Evolutionary conservation across 169 alveolate species (phyloP), one percentile per base, ranked within the genome.

Genomic region (Eimeria necatrix): DNA sequence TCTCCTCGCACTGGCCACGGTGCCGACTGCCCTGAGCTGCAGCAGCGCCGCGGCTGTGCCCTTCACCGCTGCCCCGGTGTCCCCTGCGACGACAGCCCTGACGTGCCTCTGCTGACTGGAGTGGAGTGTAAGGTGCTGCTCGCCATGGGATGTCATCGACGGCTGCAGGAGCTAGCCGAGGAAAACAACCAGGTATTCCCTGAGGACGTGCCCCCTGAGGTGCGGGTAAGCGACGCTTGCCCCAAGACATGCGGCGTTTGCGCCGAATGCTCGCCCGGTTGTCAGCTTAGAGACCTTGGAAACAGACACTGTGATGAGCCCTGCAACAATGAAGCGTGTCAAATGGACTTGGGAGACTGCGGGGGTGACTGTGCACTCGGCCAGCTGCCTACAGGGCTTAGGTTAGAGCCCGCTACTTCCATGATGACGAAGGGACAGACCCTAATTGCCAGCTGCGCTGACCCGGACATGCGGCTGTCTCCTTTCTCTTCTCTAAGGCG

Each of bases 211-310:
- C 97, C 97, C 6, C 95, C 97, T 3, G 97, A 96, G 71, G 97
- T 96, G 18, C 95, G 97, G 56, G 95, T 96, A 46, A 83, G 91
- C 81, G 97, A 96, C 83, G 97, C 97, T 2, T 96, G 97, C 61
- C 97, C 97, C 18, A 80, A 85, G 24, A 95, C 97, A 1, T 96
- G 97, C n/a, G 96, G 96, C 59, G 95, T 95, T 68, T 96, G 97
- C 41, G 80, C 95, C 16, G 97, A 96, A 91, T 96, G 97, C 61
- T 95, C 97, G 52, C 97, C 97, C 1, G 97, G 96, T 24, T 96
- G 97, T 52, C 96, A 96, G 59, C 74, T 96, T 24, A 91, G 97
- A 59, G 97, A 96, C 85, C 94, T 96, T 4, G 97, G 97, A 10
- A 95, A 96, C 91, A 73, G 96, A 41, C 91, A 81, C 94, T 96